Conservation (phyloP, 108 stramenopile genomes). For the Nitzschia palea region DNA sequence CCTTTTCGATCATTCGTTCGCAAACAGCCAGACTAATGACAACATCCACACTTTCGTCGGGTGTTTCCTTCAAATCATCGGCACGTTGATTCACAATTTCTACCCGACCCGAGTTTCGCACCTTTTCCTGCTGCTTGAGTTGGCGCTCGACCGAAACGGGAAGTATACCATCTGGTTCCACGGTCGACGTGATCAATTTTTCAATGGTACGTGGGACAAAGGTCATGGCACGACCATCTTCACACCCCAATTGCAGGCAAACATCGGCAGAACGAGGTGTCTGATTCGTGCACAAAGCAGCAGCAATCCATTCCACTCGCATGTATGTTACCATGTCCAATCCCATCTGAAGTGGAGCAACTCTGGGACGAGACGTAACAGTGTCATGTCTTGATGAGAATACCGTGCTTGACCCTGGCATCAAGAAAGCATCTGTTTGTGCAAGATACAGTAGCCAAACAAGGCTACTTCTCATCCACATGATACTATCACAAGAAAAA, state of each 20-base stretch:
- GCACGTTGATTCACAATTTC: conserved; percentile 61
- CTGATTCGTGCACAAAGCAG: conserved; percentile 84
- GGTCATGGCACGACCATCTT: conserved; percentile 78
- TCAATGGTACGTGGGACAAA: conserved; percentile 84
- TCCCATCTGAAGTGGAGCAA: conserved; percentile 42
- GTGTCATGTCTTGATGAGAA: neutral
- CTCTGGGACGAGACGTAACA: neutral
- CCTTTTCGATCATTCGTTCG: conserved; percentile 70
- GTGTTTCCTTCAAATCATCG: conserved; percentile 63
- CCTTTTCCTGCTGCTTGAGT: conserved; percentile 70
- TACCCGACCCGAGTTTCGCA: conserved; percentile 40
- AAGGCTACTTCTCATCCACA: neutral
- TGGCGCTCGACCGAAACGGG: conserved; percentile 54
- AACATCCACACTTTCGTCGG: conserved; percentile 71
- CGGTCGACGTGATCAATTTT: conserved; percentile 67
- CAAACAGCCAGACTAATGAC: conserved; percentile 74
- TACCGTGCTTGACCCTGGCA: neutral
- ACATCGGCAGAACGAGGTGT: conserved; percentile 72
- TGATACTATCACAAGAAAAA: too few species aligned
- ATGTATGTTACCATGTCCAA: conserved; percentile 83
- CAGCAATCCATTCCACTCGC: conserved; percentile 85
- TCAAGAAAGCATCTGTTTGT: neutral
- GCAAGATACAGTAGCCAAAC: neutral
- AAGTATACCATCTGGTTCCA: conserved; percentile 59
- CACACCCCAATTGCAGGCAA: conserved; percentile 65